Conservation (phyloP, 495 filamentous ascomycete species). For the Lophiostoma macrostomum region DNA sequence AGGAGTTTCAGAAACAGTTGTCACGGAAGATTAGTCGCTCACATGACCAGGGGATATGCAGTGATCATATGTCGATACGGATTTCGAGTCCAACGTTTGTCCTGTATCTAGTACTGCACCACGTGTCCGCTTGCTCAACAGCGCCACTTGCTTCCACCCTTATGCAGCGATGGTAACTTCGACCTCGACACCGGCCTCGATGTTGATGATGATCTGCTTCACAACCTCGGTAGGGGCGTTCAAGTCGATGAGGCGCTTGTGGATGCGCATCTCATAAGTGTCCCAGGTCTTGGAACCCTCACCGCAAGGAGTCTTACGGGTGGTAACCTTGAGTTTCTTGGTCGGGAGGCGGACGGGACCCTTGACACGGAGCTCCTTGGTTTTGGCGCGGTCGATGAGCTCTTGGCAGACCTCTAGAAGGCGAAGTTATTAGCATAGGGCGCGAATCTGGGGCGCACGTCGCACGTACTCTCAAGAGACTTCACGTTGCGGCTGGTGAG, state of each 20-base stretch:
- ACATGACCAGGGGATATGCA: too few species aligned
- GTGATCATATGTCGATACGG: too few species aligned
- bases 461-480: slow-evolving; percentile 69
- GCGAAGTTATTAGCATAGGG: background rate
- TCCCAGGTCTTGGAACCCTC: slow-evolving; percentile 99
- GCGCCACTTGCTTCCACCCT: too few species aligned
- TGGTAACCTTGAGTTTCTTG: slow-evolving; percentile 94
- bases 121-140: too few species aligned
- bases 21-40: too few species aligned
- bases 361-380: slow-evolving; percentile 97
- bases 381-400: slow-evolving; percentile 97
- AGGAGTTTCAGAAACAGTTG: too few species aligned
- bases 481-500: slow-evolving; percentile 83
- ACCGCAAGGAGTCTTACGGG: slow-evolving; percentile 94
- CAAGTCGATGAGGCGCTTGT: slow-evolving; percentile 96
- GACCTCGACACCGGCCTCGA: slow-evolving; percentile 99
- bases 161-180: slow-evolving; percentile 99
- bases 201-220: slow-evolving; percentile 99
- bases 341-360: slow-evolving; percentile 98
- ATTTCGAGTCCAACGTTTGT: too few species aligned
- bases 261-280: slow-evolving; percentile 97
- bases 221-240: slow-evolving; percentile 98
- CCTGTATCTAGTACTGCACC: too few species aligned
- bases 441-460: background rate
- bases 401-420: slow-evolving; percentile 77